Percentiles rank a stretch among this genome's conserved stretches.
These are phyloP conservation scores for Hordeum pubiflorum DNA, from an alignment of 202 grass and related monocot genomes.

Conservation along the genomic window DNA sequence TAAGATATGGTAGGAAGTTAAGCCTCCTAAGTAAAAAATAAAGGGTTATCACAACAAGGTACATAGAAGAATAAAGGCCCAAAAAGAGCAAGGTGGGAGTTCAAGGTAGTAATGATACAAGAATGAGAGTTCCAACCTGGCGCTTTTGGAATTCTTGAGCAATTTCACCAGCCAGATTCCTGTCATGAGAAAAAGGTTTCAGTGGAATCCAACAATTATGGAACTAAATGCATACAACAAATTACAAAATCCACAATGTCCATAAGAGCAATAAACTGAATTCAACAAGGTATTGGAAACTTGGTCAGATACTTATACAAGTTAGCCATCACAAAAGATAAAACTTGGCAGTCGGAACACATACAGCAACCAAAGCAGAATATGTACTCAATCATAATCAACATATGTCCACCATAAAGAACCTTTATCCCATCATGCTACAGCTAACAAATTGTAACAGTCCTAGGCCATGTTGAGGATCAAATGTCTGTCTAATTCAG, in stretches of 20 bases:
- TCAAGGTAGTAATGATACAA: background rate
- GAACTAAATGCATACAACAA: background rate
- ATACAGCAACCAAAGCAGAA: background rate
- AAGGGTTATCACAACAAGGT: background rate
- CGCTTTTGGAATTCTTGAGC: slow-evolving; percentile 94
- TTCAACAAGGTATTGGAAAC: background rate
- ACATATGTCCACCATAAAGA: background rate
- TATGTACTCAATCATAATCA: background rate
- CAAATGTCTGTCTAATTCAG: background rate
- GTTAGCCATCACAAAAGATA: background rate
- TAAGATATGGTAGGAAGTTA: background rate
- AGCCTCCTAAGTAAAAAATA: background rate
- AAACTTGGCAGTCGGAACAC: background rate
- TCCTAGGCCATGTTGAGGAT: background rate
- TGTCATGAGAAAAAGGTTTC: slow-evolving; percentile 28
- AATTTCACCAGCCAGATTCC: slow-evolving; percentile 93
- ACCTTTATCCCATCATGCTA: background rate
- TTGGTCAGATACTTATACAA: background rate
- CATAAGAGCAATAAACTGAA: background rate
- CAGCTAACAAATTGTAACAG: background rate
- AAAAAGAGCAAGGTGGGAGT: background rate
- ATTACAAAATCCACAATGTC: background rate
- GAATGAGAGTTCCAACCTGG: slow-evolving; percentile 44
- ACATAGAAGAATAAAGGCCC: background rate
- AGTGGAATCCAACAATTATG: slow-evolving; percentile 7